A percentile compares a stretch with the other conserved stretches of the same genome.
Evolutionary conservation across 1,284 basidiomycete species (phyloP).

Genomic region (Apiotrichum akiyoshidainum): DNA sequence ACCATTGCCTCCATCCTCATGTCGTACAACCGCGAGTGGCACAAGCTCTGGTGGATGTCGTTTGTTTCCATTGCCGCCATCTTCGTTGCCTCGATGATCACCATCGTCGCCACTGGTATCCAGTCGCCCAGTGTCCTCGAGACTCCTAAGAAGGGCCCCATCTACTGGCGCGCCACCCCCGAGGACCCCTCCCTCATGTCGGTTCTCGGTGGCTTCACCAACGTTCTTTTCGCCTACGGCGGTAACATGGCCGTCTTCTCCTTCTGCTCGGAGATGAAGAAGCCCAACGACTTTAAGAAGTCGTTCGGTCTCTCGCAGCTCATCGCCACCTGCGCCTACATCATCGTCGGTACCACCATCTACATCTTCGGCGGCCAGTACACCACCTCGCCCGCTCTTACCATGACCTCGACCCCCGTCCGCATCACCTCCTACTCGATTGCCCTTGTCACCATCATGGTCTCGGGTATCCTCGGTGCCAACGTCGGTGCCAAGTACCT

Average conservation of each 20-base stretch:
- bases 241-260: conserved; percentile 44
- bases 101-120: conserved; percentile 36
- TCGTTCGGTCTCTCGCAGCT: conserved; percentile 41
- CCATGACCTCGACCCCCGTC: conserved; percentile 37
- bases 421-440: conserved; percentile 38
- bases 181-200: conserved; percentile 33
- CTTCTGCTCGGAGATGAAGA: conserved; percentile 44
- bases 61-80: conserved; percentile 38
- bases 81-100: conserved; percentile 36
- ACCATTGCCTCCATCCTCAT: conserved; percentile 32
- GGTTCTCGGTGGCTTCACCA: conserved; percentile 40
- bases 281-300: conserved; percentile 46
- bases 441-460: conserved; percentile 42
- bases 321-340: conserved; percentile 31
- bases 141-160: conserved; percentile 25
- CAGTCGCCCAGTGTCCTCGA: conserved; percentile 24
- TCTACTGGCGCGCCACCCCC: conserved; percentile 33
- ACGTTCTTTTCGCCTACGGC: conserved; percentile 43
- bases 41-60: conserved; percentile 37
- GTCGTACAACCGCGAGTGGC: conserved; percentile 32
- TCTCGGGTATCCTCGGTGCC: conserved; percentile 42
- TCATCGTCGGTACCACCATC: conserved; percentile 36
- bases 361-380: conserved; percentile 44
- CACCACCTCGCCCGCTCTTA: conserved; percentile 39
- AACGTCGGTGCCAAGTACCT: conserved; percentile 45